Evolutionary conservation across 345 rosid genomes (phyloP), one percentile per base, ranked within the genome.

Genomic region (Moricandia moricandioides): DNA sequence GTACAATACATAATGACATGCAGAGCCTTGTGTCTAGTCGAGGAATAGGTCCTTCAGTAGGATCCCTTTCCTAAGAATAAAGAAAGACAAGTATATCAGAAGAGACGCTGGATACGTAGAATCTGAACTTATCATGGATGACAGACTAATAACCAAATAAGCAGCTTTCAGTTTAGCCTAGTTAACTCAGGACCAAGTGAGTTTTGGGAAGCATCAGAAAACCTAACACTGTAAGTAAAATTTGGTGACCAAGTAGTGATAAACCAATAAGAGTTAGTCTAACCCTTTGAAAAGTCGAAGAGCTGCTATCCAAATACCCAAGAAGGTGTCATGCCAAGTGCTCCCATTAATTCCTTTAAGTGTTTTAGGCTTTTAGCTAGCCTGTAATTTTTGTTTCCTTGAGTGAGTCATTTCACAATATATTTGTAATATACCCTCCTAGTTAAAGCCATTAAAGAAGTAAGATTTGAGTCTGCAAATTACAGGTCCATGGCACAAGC

Each of bases 261-360:
- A 31, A 65, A 57, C 47, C n/a, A 62, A 72, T 65, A 67, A 3
- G 3, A 70, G 66, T 37, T 51, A 51, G 57, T 39, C 89, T 58
- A 66, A 95, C 99, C 98, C 98, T 88, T 82, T 90, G 99, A 83
- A 92, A 74, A 95, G 94, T 62, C 99, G 88, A 63, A 95, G 89
- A 82, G 94, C 88, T 47, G 99, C 87, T 75, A 89, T 83, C 99
- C 99, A 95, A 62, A 95, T 84, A 58, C 92, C 91, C 74, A 92
- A 81, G 72, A 95, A 89, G 72, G 99, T 90, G 69, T 89, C 96
- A 65, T 95, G 96, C 97, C 99, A 89, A 70, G 87, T 71, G 80
- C 92, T 87, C 63, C 84, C 83, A 74, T 95, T 95, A 17, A 90
- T 83, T 63, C 89, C 96, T 57, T 86, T 87, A 62, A 95, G 93